Percentiles rank a stretch among this genome's conserved stretches.
Evolutionary conservation across 225 moss, liverwort and hornwort species (phyloP).

Genomic region (Polytrichum commune): DNA sequence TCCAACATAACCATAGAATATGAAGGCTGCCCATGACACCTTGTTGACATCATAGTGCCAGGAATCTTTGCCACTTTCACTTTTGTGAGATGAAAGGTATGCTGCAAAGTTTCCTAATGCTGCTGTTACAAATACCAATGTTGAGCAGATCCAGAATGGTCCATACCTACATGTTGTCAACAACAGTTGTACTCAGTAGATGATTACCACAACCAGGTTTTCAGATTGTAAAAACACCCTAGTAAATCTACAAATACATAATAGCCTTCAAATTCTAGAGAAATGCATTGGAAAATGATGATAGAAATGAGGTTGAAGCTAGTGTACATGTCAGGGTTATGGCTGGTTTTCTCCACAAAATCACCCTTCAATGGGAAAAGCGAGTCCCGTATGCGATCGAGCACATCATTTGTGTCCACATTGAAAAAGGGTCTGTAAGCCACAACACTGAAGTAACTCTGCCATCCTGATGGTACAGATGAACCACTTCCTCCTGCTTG

Average conservation of each 20-base stretch:
- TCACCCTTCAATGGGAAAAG: constrained; percentile 93
- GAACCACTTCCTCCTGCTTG: constrained; percentile 47
- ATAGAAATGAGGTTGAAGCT: background rate
- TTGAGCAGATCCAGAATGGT: constrained; percentile 99
- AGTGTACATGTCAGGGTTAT: constrained; percentile 95
- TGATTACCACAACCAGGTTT: too few relatives aligned
- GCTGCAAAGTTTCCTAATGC: constrained; percentile 99
- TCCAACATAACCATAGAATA: constrained; percentile 97
- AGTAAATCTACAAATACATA: too few relatives aligned
- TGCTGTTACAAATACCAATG: constrained; percentile 94
- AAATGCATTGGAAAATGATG: too few relatives aligned
- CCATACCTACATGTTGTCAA: constrained; percentile 65
- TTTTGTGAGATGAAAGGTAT: constrained; percentile 70
- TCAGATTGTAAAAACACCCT: too few relatives aligned
- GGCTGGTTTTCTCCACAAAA: constrained; percentile 98
- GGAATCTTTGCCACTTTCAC: constrained; percentile 30
- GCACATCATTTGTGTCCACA: constrained; percentile 90
- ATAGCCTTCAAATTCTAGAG: too few relatives aligned
- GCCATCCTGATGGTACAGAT: constrained; percentile 57
- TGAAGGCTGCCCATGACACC: constrained; percentile 90
- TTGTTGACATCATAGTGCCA: constrained; percentile 98
- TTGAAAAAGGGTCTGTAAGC: constrained; percentile 98
- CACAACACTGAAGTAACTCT: constrained; percentile 83
- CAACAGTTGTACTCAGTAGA: too few relatives aligned
- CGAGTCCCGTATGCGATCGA: constrained; percentile 83